Conservation (phyloP, 306 rosid species). For the Heteromeles arbutifolia region DNA sequence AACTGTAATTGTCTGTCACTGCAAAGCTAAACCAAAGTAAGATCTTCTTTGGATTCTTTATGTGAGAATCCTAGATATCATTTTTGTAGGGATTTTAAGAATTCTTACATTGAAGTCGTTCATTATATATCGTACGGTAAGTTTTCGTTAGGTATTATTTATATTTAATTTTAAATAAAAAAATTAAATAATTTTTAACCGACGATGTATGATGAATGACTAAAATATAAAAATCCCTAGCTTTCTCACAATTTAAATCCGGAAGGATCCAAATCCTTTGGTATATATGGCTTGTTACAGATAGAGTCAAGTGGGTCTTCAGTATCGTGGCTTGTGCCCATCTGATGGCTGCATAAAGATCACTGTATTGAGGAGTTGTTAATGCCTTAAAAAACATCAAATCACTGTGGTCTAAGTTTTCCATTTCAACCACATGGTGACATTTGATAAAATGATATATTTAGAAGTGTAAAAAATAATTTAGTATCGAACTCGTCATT, state of each 20-base stretch:
- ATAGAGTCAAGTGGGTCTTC: not conserved
- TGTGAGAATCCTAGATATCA: no score
- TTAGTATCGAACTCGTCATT: no score
- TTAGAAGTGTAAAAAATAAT: no score
- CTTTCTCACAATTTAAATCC: rapidly evolving
- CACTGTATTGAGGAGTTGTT: not conserved
- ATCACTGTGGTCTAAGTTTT: not conserved
- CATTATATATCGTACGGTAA: rapidly evolving
- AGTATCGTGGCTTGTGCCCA: not conserved
- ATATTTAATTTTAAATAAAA: no score
- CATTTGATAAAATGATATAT: no score
- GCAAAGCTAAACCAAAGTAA: not conserved
- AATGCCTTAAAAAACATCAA: not conserved
- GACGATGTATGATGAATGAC: rapidly evolving
- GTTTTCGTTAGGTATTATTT: no score
- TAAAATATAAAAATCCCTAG: rapidly evolving
- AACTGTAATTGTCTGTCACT: not conserved
- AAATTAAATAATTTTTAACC: rapidly evolving
- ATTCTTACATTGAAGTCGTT: rapidly evolving
- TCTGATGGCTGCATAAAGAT: not conserved
- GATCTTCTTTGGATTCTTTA: not conserved
- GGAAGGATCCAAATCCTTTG: no score
- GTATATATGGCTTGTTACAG: not conserved
- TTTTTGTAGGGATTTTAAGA: no score
- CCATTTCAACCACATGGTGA: no score